Evolutionary conservation across 352 stramenopile genomes (phyloP), one percentile per base, ranked within the genome.

Genomic region (Phytophthora pini): DNA sequence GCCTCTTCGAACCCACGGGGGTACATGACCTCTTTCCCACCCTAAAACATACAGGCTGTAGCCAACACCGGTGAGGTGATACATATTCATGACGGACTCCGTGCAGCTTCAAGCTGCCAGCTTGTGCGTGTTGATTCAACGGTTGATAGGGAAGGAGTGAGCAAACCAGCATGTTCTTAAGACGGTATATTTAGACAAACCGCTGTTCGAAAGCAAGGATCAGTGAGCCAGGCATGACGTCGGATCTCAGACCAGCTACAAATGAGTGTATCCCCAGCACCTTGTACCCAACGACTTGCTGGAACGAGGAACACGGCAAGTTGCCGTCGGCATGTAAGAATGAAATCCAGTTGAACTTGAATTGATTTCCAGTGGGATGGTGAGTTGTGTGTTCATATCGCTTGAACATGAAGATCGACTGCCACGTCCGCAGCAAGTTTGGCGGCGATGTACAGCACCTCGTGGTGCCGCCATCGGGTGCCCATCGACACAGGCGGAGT

Each of bases 341-440:
- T 36, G 31, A 36, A 65, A 51, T 65, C 54, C 48, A 60, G 55
- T 45, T 45, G 41, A 69, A 60, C 24, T 49, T 68, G 52, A 57
- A 60, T 51, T 60, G 38, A 10, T 48, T 47, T 61, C 57, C 32
- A 49, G 15, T 32, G 45, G 34, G 59, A 67, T 67, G 22, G 50
- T 45, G 32, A 55, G 26, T 22, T 15, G 20, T 29, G 20, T 26
- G 36, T 56, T 56, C 31, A 55, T 32, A 29, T 50, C 46, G 29
- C 55, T 46, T 66, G 56, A 70, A 68, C 44, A 7, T 61, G 40
- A 49, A 51, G 41, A 20, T 32, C 45, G 49, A 41, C 43, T 58
- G 48, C 39, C 61, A 65, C 54, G 61, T 64, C 61, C 61, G 46
- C 61, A 49, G 50, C 44, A 17, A 52, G 22, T 15, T 46, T 44